Percentiles rank a stretch among this genome's conserved stretches.
phyloP scores from a whole-genome alignment of 805 yeast genomes.

The Candida ovalis region DNA sequence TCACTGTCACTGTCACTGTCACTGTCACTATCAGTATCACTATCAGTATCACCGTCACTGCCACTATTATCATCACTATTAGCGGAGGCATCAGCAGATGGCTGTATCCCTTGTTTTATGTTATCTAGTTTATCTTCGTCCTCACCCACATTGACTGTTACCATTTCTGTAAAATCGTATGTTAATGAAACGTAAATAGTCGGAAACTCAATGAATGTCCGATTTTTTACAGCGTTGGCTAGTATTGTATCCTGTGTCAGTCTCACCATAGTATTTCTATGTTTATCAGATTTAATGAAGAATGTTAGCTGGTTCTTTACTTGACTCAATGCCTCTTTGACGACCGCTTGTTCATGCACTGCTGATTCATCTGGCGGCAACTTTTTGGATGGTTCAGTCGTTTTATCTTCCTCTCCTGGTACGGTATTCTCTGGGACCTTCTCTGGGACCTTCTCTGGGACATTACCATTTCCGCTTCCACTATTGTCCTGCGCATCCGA shows the following conservation, averaged over 20 bases:
- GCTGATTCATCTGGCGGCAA: no score
- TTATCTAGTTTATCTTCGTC: slow-evolving; percentile 1
- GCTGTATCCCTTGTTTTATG: neutral
- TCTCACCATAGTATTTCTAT: slow-evolving; percentile 32
- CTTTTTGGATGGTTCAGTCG: neutral
- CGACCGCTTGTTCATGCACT: neutral
- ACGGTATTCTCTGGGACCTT: neutral
- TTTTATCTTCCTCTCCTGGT: neutral
- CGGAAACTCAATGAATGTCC: slow-evolving; percentile 74
- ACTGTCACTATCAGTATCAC: slow-evolving; percentile 8
- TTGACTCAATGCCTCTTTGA: slow-evolving; percentile 1
- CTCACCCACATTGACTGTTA: slow-evolving; percentile 25
- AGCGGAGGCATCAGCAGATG: neutral
- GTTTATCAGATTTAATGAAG: slow-evolving; percentile 9
- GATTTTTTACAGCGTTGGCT: slow-evolving; percentile 48
- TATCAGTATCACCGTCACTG: slow-evolving; percentile 1
- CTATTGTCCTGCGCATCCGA: neutral
- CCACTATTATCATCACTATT: slow-evolving; percentile 5
- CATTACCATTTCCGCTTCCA: neutral
- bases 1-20: slow-evolving; percentile 4
- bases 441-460: neutral
- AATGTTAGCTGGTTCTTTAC: slow-evolving; percentile 8
- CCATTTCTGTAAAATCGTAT: slow-evolving; percentile 25
- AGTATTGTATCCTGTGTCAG: slow-evolving; percentile 36
- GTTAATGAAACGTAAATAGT: slow-evolving; percentile 47